Evolutionary conservation across 2,329 filamentous ascomycete species (phyloP).

Genomic region (Cordyceps javanica): DNA sequence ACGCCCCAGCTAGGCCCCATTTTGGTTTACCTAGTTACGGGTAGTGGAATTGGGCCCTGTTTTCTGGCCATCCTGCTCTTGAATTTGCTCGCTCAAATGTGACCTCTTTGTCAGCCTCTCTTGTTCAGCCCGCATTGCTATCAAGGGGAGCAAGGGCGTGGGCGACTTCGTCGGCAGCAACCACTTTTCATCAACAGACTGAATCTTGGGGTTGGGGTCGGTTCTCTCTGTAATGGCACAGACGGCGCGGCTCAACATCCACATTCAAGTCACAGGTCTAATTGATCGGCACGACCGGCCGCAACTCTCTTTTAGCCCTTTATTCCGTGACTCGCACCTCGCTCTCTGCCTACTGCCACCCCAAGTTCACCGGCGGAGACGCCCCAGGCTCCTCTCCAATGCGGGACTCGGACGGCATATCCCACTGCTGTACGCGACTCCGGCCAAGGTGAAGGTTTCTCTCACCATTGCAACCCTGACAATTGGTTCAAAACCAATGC

Average conservation of each 20-base stretch:
- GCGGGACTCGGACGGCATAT: background rate
- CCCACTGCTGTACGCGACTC: background rate
- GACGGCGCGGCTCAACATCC: conserved; percentile 7
- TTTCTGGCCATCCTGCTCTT: background rate
- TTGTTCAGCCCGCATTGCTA: background rate
- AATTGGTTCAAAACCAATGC: background rate
- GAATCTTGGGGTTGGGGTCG: background rate
- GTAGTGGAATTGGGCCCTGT: background rate
- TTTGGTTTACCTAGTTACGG: background rate
- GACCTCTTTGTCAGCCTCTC: background rate
- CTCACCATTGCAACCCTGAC: background rate
- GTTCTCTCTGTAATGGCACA: conserved; percentile 1
- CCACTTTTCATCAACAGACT: background rate
- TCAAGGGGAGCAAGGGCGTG: background rate
- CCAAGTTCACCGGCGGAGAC: background rate
- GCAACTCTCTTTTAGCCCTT: background rate
- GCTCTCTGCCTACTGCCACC: background rate
- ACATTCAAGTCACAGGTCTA: conserved; percentile 5
- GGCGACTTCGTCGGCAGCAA: background rate
- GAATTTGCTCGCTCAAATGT: background rate
- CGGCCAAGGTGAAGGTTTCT: background rate
- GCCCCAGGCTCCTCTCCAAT: background rate
- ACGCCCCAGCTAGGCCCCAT: conserved; percentile 1
- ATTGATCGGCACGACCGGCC: background rate
- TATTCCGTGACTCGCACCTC: background rate